Evolutionary conservation across 2,329 filamentous ascomycete genomes (phyloP), one percentile per base, ranked within the genome.

Genomic region (Phyllosticta citriasiana): DNA sequence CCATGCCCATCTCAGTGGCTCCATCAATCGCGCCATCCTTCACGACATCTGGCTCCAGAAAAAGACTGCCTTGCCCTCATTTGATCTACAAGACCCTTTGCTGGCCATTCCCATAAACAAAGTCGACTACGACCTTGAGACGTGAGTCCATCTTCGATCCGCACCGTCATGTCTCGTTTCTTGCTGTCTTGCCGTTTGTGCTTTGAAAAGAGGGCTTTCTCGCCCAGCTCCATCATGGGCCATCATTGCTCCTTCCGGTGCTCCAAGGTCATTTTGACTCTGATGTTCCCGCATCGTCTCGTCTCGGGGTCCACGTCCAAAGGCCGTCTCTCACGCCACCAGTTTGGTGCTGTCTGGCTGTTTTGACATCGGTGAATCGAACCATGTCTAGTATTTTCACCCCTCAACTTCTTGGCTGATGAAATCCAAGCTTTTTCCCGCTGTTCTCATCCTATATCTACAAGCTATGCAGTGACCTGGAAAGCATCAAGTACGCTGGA

Each of bases 381-480:
- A 5, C 33, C 33, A 40, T 40, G 6, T 40, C 33, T 40, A 40
- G 10, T 9, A 3, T 47, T 7, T 16, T 47, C 40, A n/a, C 7
- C 3, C 16, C 40, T 47, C 14, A 16, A n/a, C n/a, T 16, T n/a
- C 6, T 16, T n/a, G 40, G 40, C 40, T 47, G n/a, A 47, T 47
- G 14, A n/a, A 47, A 47, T 19, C 40, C 16, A 47, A 71, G 88
- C 51, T 91, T 91, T 80, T 91, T 92, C 69, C 85, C 85, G 2
- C 79, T 91, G 16, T 93, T 93, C 75, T 87, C 85, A 26, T 86
- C 81, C 53, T 91, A 91, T 71, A 93, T 92, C 66, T 93, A 94
- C 75, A 80, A 82, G 62, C 84, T 95, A 40, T 82, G 88, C 74
- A 84, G 84, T 67, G 84, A 88, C 67, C 73, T 79, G 10, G 72